phyloP scores from a whole-genome alignment of 2,329 filamentous ascomycete species.

The Scedosporium minutisporum region DNA sequence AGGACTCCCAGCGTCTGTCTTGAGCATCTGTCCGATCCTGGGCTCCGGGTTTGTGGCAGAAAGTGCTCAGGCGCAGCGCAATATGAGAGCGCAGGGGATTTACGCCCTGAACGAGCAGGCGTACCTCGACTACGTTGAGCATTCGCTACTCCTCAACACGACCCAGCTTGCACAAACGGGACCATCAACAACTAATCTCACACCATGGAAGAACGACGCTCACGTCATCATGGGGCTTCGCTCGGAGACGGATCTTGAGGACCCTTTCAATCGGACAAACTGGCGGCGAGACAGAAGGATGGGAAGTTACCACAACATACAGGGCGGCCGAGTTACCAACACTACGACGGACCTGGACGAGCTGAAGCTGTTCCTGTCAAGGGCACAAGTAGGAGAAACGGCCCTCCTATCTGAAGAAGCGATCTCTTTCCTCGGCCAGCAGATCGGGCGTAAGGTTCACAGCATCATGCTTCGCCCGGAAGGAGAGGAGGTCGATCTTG shows the following conservation, averaged over 20 bases:
- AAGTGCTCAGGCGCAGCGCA: neutral
- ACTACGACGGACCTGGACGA: neutral
- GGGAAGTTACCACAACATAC: slow-evolving; percentile 2
- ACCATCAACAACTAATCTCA: neutral
- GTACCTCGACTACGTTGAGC: neutral
- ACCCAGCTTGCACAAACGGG: neutral
- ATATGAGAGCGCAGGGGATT: neutral
- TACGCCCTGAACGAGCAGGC: neutral
- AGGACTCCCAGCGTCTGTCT: slow-evolving; percentile 33
- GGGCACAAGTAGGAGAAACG: neutral
- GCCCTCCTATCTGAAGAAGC: neutral
- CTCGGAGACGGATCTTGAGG: neutral
- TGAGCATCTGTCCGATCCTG: slow-evolving; percentile 31
- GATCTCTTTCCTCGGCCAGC: neutral
- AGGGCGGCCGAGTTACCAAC: too few species aligned
- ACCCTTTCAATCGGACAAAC: neutral
- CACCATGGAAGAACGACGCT: neutral
- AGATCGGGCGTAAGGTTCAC: neutral
- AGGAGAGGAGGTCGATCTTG: neutral
- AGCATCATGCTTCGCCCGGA: slow-evolving; percentile 1
- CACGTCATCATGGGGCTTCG: slow-evolving; percentile 2
- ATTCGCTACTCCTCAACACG: neutral
- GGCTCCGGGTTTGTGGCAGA: neutral
- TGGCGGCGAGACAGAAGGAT: slow-evolving; percentile 3
- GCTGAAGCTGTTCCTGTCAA: neutral